These are phyloP conservation scores for Pestalotiopsis sp. DNA, from an alignment of 2,329 filamentous ascomycete genomes.

Conservation along the genomic window DNA sequence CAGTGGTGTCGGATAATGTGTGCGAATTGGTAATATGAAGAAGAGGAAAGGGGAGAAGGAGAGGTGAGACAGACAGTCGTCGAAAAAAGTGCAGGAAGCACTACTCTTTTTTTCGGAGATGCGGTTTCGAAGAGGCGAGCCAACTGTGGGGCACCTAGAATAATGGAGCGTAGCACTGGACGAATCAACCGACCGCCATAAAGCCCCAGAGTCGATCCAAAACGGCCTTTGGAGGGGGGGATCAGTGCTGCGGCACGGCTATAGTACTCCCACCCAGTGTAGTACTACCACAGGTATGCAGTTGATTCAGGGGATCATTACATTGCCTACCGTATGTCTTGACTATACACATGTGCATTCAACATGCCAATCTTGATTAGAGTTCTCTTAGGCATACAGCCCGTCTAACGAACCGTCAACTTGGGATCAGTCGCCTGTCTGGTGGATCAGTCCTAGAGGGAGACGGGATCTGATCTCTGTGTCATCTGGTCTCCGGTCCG, in stretches of 20 bases:
- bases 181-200: neutral
- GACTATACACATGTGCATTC: too few species aligned
- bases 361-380: too few species aligned
- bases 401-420: neutral
- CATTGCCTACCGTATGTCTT: too few species aligned
- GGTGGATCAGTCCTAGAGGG: neutral
- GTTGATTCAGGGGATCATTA: neutral
- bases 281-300: neutral
- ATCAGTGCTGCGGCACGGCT: neutral
- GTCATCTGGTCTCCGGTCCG: neutral
- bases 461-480: neutral
- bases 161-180: neutral
- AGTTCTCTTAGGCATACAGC: neutral
- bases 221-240: neutral
- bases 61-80: neutral
- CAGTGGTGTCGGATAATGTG: neutral
- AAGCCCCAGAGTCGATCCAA: constrained; percentile 9
- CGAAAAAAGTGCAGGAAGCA: neutral
- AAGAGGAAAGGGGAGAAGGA: neutral
- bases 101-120: neutral
- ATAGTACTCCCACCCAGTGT: neutral
- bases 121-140: neutral
- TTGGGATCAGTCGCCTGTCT: neutral
- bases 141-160: neutral
- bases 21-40: too few species aligned